A percentile compares a stretch with the other conserved stretches of the same genome.
These are phyloP conservation scores for Umbelopsis ramanniana DNA, from an alignment of 192 early-diverging fungal species.

Conservation along the genomic window DNA sequence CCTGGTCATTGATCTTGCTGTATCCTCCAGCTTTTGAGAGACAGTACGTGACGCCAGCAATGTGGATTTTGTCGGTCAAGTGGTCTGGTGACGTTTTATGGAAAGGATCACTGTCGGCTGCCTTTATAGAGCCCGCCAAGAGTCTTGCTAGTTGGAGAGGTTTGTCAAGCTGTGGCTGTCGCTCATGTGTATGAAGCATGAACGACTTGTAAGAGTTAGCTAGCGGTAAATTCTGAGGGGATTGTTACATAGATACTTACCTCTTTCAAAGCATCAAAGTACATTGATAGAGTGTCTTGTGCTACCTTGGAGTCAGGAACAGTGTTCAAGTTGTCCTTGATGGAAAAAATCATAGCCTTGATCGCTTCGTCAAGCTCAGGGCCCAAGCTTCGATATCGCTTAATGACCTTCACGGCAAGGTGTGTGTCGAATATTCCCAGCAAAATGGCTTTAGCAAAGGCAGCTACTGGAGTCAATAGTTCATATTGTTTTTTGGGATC, in stretches of 20 bases:
- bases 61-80: conserved; percentile 43
- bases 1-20: conserved; percentile 13
- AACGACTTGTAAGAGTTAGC: conserved; percentile 28
- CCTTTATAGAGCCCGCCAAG: conserved; percentile 23
- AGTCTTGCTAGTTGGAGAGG: conserved; percentile 45
- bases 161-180: conserved; percentile 34
- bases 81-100: conserved; percentile 36
- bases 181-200: conserved; percentile 32
- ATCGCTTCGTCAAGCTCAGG: conserved; percentile 51
- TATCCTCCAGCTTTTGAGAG: conserved; percentile 34
- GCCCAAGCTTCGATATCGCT: conserved; percentile 44
- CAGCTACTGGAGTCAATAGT: conserved; percentile 44
- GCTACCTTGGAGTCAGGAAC: conserved; percentile 38
- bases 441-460: conserved; percentile 47
- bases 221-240: neutral
- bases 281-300: conserved; percentile 22
- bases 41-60: conserved; percentile 40
- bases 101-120: conserved; percentile 25
- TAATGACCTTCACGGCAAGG: conserved; percentile 33
- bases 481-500: conserved; percentile 30
- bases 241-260: conserved; percentile 28
- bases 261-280: conserved; percentile 47
- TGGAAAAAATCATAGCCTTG: conserved; percentile 42
- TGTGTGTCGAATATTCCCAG: conserved; percentile 48
- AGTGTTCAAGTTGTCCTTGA: conserved; percentile 40